phyloP scores from a whole-genome alignment of 2,329 filamentous ascomycete species.

The Aciculosporium take region DNA sequence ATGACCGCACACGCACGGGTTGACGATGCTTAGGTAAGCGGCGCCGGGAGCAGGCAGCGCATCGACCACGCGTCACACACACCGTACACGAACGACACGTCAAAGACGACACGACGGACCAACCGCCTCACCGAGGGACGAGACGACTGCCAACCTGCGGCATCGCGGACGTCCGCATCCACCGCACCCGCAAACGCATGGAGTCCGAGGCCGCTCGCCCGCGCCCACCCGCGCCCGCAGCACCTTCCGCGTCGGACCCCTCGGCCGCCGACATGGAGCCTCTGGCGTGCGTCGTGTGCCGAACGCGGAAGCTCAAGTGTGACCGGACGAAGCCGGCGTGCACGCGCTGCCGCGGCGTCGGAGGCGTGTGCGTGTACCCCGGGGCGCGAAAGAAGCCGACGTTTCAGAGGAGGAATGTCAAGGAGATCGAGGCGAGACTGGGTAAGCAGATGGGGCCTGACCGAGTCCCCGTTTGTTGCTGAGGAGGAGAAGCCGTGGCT shows the following conservation, averaged over 20 bases:
- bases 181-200: neutral
- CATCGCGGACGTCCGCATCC: neutral
- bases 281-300: conserved; percentile 72
- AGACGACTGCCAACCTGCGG: neutral
- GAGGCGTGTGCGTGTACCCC: conserved; percentile 66
- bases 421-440: conserved; percentile 74
- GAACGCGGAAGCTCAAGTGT: conserved; percentile 75
- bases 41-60: too few species aligned
- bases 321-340: conserved; percentile 70
- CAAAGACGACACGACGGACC: too few species aligned
- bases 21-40: too few species aligned
- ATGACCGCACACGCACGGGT: too few species aligned
- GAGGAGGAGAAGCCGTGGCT: too few species aligned
- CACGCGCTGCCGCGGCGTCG: conserved; percentile 60
- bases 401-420: conserved; percentile 79
- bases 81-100: too few species aligned
- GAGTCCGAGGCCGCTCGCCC: neutral
- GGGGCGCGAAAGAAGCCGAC: conserved; percentile 80
- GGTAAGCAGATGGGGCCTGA: conserved; percentile 36
- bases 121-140: too few species aligned
- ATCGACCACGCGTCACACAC: too few species aligned
- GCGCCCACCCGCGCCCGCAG: neutral
- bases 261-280: conserved; percentile 23
- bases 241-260: too few species aligned
- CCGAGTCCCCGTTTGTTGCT: neutral